Evolutionary conservation across 306 rosid species (phyloP).

Genomic region (Medicago arabica): DNA sequence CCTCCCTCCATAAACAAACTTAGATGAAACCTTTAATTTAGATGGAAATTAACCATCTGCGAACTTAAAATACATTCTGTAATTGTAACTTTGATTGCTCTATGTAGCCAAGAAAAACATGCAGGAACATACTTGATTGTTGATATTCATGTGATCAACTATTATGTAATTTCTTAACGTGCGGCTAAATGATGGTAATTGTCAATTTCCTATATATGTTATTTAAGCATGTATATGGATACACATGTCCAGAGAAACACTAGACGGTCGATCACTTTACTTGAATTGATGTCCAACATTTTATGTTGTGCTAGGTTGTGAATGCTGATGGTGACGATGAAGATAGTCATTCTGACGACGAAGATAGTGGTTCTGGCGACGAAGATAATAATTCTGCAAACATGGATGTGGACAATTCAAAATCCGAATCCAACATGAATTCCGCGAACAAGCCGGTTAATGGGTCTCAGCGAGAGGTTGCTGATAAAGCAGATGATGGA

Average conservation of each 20-base stretch:
- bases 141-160: not conserved
- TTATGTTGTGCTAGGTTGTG: conserved; percentile 41
- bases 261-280: not conserved
- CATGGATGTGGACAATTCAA: too few species aligned
- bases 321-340: conserved; percentile 36
- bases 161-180: conserved; percentile 11
- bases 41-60: not conserved
- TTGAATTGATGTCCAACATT: conserved; percentile 11
- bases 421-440: too few species aligned
- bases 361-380: not conserved
- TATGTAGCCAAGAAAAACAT: not conserved
- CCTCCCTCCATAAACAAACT: not conserved
- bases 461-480: conserved; percentile 8
- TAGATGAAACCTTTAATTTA: not conserved
- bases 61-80: not conserved
- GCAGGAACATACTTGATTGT: not conserved
- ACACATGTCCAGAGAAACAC: not conserved
- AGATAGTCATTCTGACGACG: not conserved
- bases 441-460: too few species aligned
- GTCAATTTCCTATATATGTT: not conserved
- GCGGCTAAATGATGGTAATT: not conserved
- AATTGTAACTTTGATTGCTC: not conserved
- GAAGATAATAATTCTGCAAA: too few species aligned
- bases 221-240: not conserved
- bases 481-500: conserved; percentile 55